These are phyloP conservation scores for Chaetoceros muelleri DNA, from an alignment of 108 stramenopile genomes.

Conservation along the genomic window DNA sequence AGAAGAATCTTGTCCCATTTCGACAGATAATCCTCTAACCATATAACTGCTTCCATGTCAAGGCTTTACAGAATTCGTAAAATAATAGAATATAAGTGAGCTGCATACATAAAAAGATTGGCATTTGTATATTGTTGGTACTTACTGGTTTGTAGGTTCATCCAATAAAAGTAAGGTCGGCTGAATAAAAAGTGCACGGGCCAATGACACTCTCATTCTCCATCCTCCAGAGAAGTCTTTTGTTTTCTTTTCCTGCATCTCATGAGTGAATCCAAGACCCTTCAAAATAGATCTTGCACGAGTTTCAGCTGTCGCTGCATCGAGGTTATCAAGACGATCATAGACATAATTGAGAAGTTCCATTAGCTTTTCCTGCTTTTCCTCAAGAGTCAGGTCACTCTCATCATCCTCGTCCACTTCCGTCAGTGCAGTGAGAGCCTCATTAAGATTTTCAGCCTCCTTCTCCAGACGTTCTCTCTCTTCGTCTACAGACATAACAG, in stretches of 20 bases:
- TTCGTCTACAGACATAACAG: constrained; percentile 96
- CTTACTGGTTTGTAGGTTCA: constrained; percentile 89
- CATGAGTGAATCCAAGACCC: constrained; percentile 92
- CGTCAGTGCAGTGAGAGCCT: constrained; percentile 47
- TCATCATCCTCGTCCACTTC: constrained; percentile 41
- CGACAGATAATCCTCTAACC: constrained; percentile 91
- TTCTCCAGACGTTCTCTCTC: constrained; percentile 80
- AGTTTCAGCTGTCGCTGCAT: constrained; percentile 93
- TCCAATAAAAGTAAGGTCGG: constrained; percentile 85
- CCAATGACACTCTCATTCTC: constrained; percentile 97
- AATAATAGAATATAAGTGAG: not conserved
- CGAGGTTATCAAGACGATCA: constrained; percentile 93
- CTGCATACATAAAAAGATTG: not conserved
- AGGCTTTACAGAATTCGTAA: constrained; percentile 1
- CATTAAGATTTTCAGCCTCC: constrained; percentile 87
- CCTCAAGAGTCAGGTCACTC: constrained; percentile 51
- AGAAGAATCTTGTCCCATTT: constrained; percentile 86
- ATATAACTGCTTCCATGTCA: constrained; percentile 97
- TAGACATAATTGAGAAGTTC: constrained; percentile 80
- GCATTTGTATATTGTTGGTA: constrained; percentile 6
- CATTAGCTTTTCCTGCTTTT: constrained; percentile 82
- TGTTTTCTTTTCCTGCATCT: constrained; percentile 90
- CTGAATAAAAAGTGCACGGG: constrained; percentile 92
- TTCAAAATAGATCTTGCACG: constrained; percentile 91
- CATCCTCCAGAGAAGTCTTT: constrained; percentile 96